A percentile compares a stretch with the other conserved stretches of the same genome.
Evolutionary conservation across 352 stramenopile species (phyloP).

Genomic region (Globisporangium barbulae): DNA sequence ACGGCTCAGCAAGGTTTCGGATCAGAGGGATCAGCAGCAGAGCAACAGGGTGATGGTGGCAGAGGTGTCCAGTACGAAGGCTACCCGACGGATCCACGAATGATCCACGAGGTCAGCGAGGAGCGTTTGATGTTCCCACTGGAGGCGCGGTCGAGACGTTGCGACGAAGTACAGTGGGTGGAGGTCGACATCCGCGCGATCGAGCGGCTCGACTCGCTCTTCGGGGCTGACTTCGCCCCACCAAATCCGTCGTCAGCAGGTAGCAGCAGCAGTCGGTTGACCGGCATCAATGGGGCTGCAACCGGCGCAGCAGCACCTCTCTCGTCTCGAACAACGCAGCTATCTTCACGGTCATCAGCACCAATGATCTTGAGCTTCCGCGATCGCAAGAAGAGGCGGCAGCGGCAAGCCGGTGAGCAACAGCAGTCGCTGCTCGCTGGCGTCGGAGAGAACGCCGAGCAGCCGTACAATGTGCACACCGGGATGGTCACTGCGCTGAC

Average conservation of each 20-base stretch:
- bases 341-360: conserved; percentile 1
- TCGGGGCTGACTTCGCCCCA: conserved; percentile 16
- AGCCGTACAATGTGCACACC: neutral
- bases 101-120: conserved; percentile 29
- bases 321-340: neutral
- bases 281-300: neutral
- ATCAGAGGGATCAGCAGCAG: neutral
- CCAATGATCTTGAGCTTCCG: conserved; percentile 14
- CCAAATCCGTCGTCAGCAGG: neutral
- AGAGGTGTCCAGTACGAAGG: conserved; percentile 19
- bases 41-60: neutral
- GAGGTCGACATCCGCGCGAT: conserved; percentile 27
- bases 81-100: conserved; percentile 19
- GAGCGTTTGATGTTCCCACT: conserved; percentile 34
- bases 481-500: conserved; percentile 4
- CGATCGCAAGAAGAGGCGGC: conserved; percentile 13
- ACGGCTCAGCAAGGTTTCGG: neutral
- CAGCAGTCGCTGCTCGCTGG: conserved; percentile 7
- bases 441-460: neutral
- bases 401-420: conserved; percentile 5
- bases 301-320: neutral
- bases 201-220: conserved; percentile 30
- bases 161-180: conserved; percentile 31
- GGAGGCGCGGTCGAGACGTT: conserved; percentile 23
- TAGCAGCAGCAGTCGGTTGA: neutral